Percentiles rank a stretch among this genome's conserved stretches.
Evolutionary conservation across 208 protist species (phyloP).

Genomic region (Naegleria lovaniensis): DNA sequence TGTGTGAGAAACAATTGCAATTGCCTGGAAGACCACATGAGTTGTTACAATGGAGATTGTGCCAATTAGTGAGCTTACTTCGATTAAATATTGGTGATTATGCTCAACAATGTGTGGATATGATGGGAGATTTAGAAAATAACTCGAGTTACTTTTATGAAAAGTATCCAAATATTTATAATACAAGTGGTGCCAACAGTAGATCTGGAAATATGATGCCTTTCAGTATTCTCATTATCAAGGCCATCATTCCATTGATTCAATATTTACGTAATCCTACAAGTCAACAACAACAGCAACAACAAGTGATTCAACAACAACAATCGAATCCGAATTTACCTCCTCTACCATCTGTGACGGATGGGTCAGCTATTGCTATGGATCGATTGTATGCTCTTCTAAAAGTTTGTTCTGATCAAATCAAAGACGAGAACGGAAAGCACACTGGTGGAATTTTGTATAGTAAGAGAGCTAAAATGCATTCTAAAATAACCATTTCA

Average conservation of each 20-base stretch:
- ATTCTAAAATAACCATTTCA: background rate
- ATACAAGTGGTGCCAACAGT: background rate
- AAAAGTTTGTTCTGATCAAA: background rate
- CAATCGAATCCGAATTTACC: background rate
- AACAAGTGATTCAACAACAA: background rate
- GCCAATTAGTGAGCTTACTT: background rate
- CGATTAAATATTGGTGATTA: background rate
- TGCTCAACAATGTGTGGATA: background rate
- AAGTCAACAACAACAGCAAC: background rate
- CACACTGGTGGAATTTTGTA: background rate
- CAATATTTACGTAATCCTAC: background rate
- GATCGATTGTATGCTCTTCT: background rate
- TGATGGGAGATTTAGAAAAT: constrained; percentile 14
- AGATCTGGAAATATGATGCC: constrained; percentile 16
- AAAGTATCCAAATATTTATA: constrained; percentile 14
- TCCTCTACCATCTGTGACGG: background rate
- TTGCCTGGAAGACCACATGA: background rate
- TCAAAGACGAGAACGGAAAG: background rate
- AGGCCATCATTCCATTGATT: background rate
- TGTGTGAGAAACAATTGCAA: background rate
- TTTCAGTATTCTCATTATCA: background rate
- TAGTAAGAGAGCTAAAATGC: background rate
- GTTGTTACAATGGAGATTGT: background rate
- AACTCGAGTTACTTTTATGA: constrained; percentile 11
- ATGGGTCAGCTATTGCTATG: background rate